Percentiles rank a stretch among this genome's conserved stretches.
Conservation (phyloP, 2,329 filamentous ascomycete species). For the Sarocladium kiliense region DNA sequence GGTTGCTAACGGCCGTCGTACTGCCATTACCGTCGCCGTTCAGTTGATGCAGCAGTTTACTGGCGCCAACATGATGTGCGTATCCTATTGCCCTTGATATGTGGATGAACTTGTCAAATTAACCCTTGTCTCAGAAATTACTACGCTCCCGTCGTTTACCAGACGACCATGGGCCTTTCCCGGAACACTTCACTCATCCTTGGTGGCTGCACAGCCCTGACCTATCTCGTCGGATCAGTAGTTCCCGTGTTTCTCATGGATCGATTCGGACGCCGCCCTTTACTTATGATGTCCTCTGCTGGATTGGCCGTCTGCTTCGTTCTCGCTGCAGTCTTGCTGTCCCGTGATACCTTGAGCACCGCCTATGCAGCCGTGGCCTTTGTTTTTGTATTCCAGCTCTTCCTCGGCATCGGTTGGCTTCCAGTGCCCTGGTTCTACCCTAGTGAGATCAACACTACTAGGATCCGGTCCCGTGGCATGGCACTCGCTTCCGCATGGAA, state of each 20-base stretch:
- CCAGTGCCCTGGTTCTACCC: slow-evolving; percentile 39
- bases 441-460: slow-evolving; percentile 46
- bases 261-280: not conserved
- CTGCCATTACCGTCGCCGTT: no score
- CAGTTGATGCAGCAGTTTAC: no score
- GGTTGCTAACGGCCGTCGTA: no score
- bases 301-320: not conserved
- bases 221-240: no score
- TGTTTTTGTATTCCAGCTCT: not conserved
- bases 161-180: no score
- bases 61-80: no score
- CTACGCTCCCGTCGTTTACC: no score
- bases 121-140: no score
- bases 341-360: not conserved
- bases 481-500: slow-evolving; percentile 43
- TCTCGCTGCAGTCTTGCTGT: not conserved
- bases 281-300: not conserved
- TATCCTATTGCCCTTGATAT: no score
- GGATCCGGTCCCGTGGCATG: slow-evolving; percentile 38
- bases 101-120: no score
- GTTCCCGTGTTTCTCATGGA: not conserved
- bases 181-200: no score
- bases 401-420: not conserved
- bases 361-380: not conserved
- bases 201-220: no score